A percentile compares a stretch with the other conserved stretches of the same genome.
Evolutionary conservation across 2,329 filamentous ascomycete species (phyloP).

Genomic region (Epichloe sibirici): DNA sequence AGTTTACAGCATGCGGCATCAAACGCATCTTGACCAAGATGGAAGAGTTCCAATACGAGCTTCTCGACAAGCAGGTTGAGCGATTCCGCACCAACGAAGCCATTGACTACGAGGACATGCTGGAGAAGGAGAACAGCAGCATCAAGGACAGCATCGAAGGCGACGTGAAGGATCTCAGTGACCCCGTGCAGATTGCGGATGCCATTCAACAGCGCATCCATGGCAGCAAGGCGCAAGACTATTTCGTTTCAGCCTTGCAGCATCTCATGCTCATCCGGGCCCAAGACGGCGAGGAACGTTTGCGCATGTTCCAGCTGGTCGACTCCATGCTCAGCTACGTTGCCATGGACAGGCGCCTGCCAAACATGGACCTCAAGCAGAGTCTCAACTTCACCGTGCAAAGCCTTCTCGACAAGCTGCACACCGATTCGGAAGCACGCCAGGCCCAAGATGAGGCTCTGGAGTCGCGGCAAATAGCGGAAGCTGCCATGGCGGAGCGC

Average conservation of each 20-base stretch:
- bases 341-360: constrained; percentile 89
- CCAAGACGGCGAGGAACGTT: constrained; percentile 79
- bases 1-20: constrained; percentile 92
- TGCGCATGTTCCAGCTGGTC: constrained; percentile 94
- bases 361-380: constrained; percentile 96
- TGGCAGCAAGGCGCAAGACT: constrained; percentile 80
- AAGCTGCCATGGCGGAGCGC: constrained; percentile 88
- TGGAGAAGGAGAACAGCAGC: constrained; percentile 82
- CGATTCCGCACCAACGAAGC: constrained; percentile 87
- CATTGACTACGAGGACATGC: constrained; percentile 95
- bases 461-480: constrained; percentile 83
- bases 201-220: constrained; percentile 78
- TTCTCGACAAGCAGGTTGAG: constrained; percentile 97
- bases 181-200: constrained; percentile 86
- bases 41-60: constrained; percentile 96
- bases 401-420: constrained; percentile 84
- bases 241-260: constrained; percentile 90
- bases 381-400: constrained; percentile 96
- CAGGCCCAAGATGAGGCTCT: constrained; percentile 85
- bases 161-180: constrained; percentile 82
- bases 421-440: constrained; percentile 89
- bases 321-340: constrained; percentile 99
- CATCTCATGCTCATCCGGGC: constrained; percentile 88
- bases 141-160: constrained; percentile 79
- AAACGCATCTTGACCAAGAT: constrained; percentile 91